Conservation (phyloP, 2,329 filamentous ascomycete genomes). For the Biscogniauxia marginata region DNA sequence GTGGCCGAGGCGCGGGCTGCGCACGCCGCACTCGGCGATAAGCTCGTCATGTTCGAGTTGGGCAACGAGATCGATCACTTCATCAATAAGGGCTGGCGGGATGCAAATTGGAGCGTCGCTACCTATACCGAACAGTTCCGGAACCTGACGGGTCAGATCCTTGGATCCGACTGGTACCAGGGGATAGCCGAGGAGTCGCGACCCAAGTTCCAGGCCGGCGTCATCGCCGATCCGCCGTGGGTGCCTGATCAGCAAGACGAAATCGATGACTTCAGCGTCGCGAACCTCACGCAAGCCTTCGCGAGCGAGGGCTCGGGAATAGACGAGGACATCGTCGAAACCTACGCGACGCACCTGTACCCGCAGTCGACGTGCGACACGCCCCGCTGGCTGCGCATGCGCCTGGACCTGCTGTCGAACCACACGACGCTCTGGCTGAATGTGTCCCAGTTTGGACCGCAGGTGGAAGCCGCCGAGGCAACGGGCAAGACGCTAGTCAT, state of each 20-base stretch:
- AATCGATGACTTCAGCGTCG: conserved; percentile 36
- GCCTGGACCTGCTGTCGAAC: conserved; percentile 34
- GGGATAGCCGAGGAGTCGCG: conserved; percentile 3
- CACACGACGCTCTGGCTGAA: conserved; percentile 36
- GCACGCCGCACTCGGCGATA: conserved; percentile 28
- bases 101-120: conserved; percentile 28
- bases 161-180: conserved; percentile 30
- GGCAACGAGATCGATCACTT: conserved; percentile 39
- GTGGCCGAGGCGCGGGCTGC: conserved; percentile 31
- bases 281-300: conserved; percentile 29
- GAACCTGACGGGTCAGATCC: conserved; percentile 33
- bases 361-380: conserved; percentile 38
- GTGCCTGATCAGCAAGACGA: conserved; percentile 38
- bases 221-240: conserved; percentile 36
- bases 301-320: conserved; percentile 22
- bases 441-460: conserved; percentile 33
- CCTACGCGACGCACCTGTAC: conserved; percentile 36
- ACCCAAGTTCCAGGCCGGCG: conserved; percentile 34
- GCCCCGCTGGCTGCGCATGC: conserved; percentile 32
- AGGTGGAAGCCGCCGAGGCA: conserved; percentile 34
- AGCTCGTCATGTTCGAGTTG: conserved; percentile 33
- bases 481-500: conserved; percentile 40
- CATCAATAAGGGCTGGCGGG: conserved; percentile 35
- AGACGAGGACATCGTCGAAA: conserved; percentile 33
- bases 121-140: conserved; percentile 34